These are phyloP conservation scores for Fusarium pseudonygamai DNA, from an alignment of 2,329 filamentous ascomycete genomes.

Conservation along the genomic window DNA sequence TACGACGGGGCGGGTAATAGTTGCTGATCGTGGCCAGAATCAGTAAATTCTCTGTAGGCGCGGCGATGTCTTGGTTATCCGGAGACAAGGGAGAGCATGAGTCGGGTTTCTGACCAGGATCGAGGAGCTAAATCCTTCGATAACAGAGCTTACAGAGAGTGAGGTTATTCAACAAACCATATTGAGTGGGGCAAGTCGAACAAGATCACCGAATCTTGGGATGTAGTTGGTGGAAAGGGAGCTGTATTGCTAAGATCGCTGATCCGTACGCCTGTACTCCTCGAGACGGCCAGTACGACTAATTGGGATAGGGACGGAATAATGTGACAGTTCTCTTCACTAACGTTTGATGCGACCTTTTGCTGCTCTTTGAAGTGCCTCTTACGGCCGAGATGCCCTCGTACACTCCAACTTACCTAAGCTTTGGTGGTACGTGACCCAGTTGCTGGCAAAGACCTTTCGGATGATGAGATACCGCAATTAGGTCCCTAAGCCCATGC, in stretches of 20 bases:
- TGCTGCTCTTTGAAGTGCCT: not conserved
- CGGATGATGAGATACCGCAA: not conserved
- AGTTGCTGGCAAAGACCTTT: not conserved
- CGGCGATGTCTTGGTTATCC: not conserved
- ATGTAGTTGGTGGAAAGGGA: not conserved
- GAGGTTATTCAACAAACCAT: too few relatives aligned
- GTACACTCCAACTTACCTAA: not conserved
- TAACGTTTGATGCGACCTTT: not conserved
- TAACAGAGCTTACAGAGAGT: too few relatives aligned
- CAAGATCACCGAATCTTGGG: not conserved
- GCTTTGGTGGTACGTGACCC: too few relatives aligned
- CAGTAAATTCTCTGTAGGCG: not conserved
- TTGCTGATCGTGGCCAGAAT: not conserved
- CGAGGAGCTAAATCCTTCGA: too few relatives aligned
- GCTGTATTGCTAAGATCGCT: not conserved
- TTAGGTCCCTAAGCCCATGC: not conserved
- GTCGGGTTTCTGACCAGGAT: not conserved
- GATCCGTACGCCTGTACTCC: too few relatives aligned
- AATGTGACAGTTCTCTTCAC: not conserved
- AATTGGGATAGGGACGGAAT: too few relatives aligned
- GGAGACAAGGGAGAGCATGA: not conserved
- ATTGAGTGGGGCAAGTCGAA: not conserved
- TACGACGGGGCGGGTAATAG: fast-evolving
- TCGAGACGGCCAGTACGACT: too few relatives aligned
- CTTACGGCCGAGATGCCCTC: not conserved